Percentiles rank a stretch among this genome's conserved stretches.
Evolutionary conservation across 1,284 basidiomycete species (phyloP).

Genomic region (Coniferiporia weirii): DNA sequence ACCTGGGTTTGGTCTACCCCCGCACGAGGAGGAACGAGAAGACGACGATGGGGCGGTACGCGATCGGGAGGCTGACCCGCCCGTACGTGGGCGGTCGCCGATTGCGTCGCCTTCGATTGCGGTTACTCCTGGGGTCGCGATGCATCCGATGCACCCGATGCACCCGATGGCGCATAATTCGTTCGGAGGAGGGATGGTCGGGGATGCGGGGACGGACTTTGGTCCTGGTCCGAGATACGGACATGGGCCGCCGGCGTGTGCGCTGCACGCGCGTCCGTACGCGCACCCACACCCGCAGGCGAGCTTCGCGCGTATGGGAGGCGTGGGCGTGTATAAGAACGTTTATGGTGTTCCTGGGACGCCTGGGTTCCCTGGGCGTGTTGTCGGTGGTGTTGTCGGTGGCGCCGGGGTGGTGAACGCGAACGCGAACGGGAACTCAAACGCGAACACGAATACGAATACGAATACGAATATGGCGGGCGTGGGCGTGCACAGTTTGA

Average conservation of each 20-base stretch:
- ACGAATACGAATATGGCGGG: background rate
- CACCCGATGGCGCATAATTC: no score
- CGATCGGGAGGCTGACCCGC: background rate
- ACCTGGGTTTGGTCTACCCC: no score
- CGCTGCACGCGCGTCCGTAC: background rate
- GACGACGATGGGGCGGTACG: background rate
- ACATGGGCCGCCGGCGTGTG: background rate
- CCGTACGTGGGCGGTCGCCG: background rate
- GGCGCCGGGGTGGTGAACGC: background rate
- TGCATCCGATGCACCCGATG: no score
- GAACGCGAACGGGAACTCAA: background rate
- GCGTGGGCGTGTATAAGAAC: background rate
- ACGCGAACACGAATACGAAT: background rate
- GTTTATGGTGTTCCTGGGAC: slow-evolving; percentile 9
- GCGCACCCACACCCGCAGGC: background rate
- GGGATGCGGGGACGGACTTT: background rate
- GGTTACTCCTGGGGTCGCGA: no score
- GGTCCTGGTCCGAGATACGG: background rate
- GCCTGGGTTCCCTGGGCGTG: slow-evolving; percentile 5
- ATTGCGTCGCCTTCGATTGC: background rate
- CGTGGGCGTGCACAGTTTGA: background rate
- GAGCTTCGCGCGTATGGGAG: background rate
- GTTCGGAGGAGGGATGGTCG: no score
- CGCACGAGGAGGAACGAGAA: background rate
- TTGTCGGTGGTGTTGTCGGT: no score